Evolutionary conservation across 2,329 filamentous ascomycete genomes (phyloP).

Genomic region (Colletotrichum musicola): DNA sequence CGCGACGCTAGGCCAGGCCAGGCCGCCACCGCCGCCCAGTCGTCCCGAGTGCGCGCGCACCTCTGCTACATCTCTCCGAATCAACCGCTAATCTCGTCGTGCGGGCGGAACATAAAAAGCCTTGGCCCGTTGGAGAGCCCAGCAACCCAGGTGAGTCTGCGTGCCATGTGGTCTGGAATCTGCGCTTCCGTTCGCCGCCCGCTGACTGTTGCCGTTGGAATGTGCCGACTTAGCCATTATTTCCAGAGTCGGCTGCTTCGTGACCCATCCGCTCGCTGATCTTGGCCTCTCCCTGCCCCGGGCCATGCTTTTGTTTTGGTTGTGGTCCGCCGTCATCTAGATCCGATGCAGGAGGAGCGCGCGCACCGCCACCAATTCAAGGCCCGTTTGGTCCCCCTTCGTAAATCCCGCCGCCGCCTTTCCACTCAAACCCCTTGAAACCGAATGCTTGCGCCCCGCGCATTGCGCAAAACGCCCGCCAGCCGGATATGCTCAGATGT

Average conservation of each 20-base stretch:
- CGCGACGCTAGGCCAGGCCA: slow-evolving; percentile 11
- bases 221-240: slow-evolving; percentile 29
- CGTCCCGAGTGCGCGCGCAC: neutral
- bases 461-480: slow-evolving; percentile 13
- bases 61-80: slow-evolving; percentile 20
- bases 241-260: slow-evolving; percentile 25
- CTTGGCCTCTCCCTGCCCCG: slow-evolving; percentile 19
- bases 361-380: neutral
- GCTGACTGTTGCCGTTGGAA: neutral
- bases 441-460: slow-evolving; percentile 12
- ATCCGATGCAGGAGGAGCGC: slow-evolving; percentile 11
- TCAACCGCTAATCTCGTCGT: slow-evolving; percentile 11
- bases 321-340: slow-evolving; percentile 10
- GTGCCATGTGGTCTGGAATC: slow-evolving; percentile 9
- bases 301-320: slow-evolving; percentile 10
- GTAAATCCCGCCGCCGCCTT: slow-evolving; percentile 5
- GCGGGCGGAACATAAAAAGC: slow-evolving; percentile 9
- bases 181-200: slow-evolving; percentile 1
- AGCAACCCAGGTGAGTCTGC: neutral
- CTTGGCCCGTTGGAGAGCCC: slow-evolving; percentile 17
- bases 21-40: neutral
- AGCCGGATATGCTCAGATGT: slow-evolving; percentile 13
- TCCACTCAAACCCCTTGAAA: slow-evolving; percentile 23
- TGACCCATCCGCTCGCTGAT: slow-evolving; percentile 25
- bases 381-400: slow-evolving; percentile 13